These are phyloP conservation scores for Alternaria sp. DNA, from an alignment of 2,329 filamentous ascomycete species.

Conservation along the genomic window DNA sequence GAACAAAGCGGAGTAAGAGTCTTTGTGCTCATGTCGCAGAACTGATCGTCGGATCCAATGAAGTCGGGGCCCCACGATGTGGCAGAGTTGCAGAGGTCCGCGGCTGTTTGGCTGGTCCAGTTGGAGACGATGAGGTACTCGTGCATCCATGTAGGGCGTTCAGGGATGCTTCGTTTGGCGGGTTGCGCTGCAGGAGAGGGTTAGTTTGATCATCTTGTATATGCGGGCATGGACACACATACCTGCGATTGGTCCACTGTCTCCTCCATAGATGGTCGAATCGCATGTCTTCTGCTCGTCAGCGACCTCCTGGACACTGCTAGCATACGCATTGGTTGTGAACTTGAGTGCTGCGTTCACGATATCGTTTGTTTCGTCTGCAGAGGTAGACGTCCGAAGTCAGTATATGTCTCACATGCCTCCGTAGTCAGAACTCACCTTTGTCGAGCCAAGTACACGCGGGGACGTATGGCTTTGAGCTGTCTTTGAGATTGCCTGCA, in stretches of 20 bases:
- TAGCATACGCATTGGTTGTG: conserved; percentile 10
- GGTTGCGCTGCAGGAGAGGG: not conserved
- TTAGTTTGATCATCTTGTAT: too few species aligned
- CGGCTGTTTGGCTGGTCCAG: not conserved
- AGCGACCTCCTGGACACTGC: conserved; percentile 6
- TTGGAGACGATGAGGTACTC: not conserved
- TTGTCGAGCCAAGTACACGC: conserved; percentile 19
- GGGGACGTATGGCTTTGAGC: conserved; percentile 4
- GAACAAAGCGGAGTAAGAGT: not conserved
- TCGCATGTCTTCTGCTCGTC: not conserved
- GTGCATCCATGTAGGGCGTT: not conserved
- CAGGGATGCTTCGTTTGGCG: not conserved
- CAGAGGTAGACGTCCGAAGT: not conserved
- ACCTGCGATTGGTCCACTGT: conserved; percentile 2
- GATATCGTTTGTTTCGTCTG: conserved; percentile 13
- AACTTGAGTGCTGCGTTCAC: conserved; percentile 10
- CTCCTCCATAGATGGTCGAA: conserved; percentile 4
- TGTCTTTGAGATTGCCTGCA: conserved; percentile 1
- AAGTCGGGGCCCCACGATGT: not conserved
- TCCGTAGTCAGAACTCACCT: too few species aligned
- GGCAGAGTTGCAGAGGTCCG: not conserved
- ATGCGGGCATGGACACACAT: not conserved
- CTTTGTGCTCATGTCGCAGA: not conserved
- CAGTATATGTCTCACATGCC: too few species aligned
- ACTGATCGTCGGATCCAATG: not conserved